Evolutionary conservation across 169 alveolate species (phyloP).

Genomic region (Babesia microti): DNA sequence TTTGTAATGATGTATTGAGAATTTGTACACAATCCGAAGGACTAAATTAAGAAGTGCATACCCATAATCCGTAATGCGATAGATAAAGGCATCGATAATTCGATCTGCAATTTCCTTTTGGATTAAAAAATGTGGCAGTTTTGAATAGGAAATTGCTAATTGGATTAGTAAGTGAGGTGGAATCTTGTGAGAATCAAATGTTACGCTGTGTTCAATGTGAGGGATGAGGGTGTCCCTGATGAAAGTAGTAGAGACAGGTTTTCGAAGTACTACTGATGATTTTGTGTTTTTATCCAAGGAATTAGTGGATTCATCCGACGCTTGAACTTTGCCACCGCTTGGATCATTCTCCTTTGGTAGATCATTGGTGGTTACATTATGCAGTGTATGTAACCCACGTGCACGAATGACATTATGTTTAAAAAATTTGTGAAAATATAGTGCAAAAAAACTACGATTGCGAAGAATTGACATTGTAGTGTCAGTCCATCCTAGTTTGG

Average conservation of each 20-base stretch:
- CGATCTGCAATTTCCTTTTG: slow-evolving; percentile 45
- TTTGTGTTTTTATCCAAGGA: too few species aligned
- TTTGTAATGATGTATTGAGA: slow-evolving; percentile 28
- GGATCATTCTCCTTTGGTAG: too few species aligned
- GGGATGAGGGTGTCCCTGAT: slow-evolving; percentile 42
- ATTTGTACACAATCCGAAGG: slow-evolving; percentile 41
- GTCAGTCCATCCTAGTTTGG: slow-evolving; percentile 47
- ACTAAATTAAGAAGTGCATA: too few species aligned
- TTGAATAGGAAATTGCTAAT: slow-evolving; percentile 43
- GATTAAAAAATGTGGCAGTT: slow-evolving; percentile 36
- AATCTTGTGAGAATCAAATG: slow-evolving; percentile 38
- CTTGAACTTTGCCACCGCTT: too few species aligned
- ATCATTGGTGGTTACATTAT: too few species aligned
- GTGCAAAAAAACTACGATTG: not conserved
- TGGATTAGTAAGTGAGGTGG: slow-evolving; percentile 46
- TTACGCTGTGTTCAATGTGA: slow-evolving; percentile 46
- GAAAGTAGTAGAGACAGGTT: slow-evolving; percentile 42
- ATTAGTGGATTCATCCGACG: too few species aligned
- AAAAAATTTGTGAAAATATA: too few species aligned
- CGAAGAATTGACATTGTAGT: not conserved
- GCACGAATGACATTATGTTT: too few species aligned
- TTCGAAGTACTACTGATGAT: slow-evolving; percentile 27
- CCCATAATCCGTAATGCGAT: slow-evolving; percentile 41
- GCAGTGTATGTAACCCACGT: too few species aligned
- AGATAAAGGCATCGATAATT: slow-evolving; percentile 20